Conservation (phyloP, 495 filamentous ascomycete species). For the Tetracladium setigerum region DNA sequence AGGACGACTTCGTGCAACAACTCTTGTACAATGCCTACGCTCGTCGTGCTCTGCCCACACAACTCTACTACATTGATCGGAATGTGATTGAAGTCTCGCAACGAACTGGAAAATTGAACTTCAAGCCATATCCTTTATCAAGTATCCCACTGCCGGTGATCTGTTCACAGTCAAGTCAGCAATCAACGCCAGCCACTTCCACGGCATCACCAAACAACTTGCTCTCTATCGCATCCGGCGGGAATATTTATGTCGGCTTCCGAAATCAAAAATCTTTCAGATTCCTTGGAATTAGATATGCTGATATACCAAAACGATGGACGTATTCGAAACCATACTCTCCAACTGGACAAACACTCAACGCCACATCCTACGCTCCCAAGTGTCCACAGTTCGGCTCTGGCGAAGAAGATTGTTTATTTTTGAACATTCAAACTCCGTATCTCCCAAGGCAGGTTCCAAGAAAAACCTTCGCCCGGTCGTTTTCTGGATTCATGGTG, state of each 20-base stretch:
- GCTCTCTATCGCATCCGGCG: conserved; percentile 26
- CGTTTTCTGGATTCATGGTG: conserved; percentile 55
- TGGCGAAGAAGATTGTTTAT: conserved; percentile 40
- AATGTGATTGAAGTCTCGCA: conserved; percentile 23
- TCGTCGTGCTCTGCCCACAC: conserved; percentile 4
- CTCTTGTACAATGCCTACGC: conserved; percentile 33
- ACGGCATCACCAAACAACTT: conserved; percentile 18
- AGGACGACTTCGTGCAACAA: conserved; percentile 27
- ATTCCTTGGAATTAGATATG: conserved; percentile 45
- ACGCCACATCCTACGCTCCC: conserved; percentile 34
- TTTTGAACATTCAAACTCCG: conserved; percentile 40
- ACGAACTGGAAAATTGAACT: conserved; percentile 7
- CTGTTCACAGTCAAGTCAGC: conserved; percentile 34
- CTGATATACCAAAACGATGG: conserved; percentile 37
- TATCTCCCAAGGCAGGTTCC: conserved; percentile 19
- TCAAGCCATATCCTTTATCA: conserved; percentile 11
- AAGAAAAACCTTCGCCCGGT: conserved; percentile 41
- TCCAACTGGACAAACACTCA: conserved; percentile 32
- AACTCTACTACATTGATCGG: conserved; percentile 28
- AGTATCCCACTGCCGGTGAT: conserved; percentile 28
- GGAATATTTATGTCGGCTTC: conserved; percentile 35
- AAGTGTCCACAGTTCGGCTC: conserved; percentile 34
- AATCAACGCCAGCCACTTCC: conserved; percentile 11
- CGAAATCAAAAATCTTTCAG: conserved; percentile 47
- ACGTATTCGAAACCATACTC: conserved; percentile 36